Conservation (phyloP, 2,329 filamentous ascomycete species). For the Sphaerulina musiva region DNA sequence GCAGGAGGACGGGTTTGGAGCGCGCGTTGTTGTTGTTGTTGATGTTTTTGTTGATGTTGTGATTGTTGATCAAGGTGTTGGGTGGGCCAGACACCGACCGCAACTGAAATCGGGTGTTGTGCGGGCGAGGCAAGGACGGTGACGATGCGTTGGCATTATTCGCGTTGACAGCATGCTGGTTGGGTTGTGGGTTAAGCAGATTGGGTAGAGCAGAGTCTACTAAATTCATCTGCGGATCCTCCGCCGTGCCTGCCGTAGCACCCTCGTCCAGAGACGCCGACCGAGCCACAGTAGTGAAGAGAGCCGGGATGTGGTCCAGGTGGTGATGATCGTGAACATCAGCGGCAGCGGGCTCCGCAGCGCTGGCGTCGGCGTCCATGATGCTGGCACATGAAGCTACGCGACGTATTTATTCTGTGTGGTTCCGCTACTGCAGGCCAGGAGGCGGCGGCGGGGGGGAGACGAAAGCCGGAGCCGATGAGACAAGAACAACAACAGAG, state of each 20-base stretch:
- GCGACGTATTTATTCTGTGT: not conserved
- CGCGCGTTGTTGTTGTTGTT: conserved; percentile 21
- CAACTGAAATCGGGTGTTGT: not conserved
- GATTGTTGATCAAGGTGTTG: conserved; percentile 18
- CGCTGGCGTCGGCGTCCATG: not conserved
- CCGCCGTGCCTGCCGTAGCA: not conserved
- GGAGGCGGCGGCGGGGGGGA: too few species aligned
- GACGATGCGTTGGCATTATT: conserved; percentile 5
- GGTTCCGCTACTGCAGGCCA: not conserved
- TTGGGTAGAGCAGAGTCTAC: not conserved
- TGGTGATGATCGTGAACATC: not conserved
- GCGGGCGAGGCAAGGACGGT: conserved; percentile 1
- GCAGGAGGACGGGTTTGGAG: conserved; percentile 29
- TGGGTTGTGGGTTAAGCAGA: not conserved
- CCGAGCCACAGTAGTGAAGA: not conserved
- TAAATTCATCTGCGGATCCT: not conserved
- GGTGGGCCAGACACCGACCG: conserved; percentile 21
- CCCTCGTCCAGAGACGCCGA: not conserved
- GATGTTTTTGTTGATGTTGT: conserved; percentile 17
- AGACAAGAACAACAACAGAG: too few species aligned
- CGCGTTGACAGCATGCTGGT: not conserved
- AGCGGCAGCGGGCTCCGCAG: not conserved
- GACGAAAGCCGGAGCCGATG: not conserved
- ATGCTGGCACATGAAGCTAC: not conserved
- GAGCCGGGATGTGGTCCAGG: conserved; percentile 1